These are phyloP conservation scores for Thermomucor indicae-seudaticae DNA, from an alignment of 371 early-diverging fungal species.

Conservation along the genomic window DNA sequence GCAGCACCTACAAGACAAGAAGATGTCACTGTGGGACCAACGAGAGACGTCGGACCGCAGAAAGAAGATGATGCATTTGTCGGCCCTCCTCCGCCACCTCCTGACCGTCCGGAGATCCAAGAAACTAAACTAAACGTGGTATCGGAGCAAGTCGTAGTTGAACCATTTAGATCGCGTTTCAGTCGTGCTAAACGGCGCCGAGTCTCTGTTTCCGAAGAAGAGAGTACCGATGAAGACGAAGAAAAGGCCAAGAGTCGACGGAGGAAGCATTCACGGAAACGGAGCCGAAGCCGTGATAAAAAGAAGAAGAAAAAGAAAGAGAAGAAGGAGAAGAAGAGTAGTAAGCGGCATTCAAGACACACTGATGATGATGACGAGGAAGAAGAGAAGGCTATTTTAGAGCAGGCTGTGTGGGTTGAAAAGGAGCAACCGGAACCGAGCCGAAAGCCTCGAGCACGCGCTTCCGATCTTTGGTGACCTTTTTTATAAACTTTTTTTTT, in stretches of 20 bases:
- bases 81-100: constrained; percentile 35
- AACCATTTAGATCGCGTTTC: constrained; percentile 34
- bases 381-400: neutral
- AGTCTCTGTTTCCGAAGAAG: constrained; percentile 22
- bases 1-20: neutral
- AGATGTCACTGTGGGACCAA: neutral
- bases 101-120: constrained; percentile 26
- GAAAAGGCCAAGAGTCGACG: constrained; percentile 11
- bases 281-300: constrained; percentile 6
- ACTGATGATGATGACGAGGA: constrained; percentile 2
- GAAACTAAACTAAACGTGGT: neutral
- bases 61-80: constrained; percentile 23
- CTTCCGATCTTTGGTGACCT: constrained; percentile 1
- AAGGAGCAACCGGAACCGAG: constrained; percentile 7
- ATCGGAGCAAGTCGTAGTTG: constrained; percentile 37
- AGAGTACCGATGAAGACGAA: constrained; percentile 23
- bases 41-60: neutral
- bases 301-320: constrained; percentile 13
- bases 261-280: constrained; percentile 12
- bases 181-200: constrained; percentile 19
- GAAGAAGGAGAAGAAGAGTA: constrained; percentile 9
- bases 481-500: neutral
- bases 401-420: constrained; percentile 14
- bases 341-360: neutral
- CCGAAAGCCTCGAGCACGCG: neutral